Percentiles rank a stretch among this genome's conserved stretches.
Evolutionary conservation across 192 early-diverging fungal genomes (phyloP).

Genomic region (Anaeromyces robustus): DNA sequence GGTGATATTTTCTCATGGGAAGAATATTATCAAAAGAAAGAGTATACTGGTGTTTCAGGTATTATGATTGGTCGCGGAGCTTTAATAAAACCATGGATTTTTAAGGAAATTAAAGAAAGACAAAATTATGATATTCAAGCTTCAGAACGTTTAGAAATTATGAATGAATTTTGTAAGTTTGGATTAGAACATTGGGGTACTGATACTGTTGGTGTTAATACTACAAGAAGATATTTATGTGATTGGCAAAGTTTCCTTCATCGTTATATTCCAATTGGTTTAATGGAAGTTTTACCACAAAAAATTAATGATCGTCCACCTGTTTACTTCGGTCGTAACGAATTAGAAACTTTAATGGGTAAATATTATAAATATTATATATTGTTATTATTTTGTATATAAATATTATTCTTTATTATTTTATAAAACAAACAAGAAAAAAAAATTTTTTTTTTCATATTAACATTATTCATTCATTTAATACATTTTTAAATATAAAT

Average conservation of each 20-base stretch:
- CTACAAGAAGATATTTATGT: constrained; percentile 59
- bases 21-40: constrained; percentile 61
- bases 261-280: constrained; percentile 77
- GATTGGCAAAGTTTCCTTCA: constrained; percentile 64
- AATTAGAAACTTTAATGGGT: constrained; percentile 89
- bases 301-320: constrained; percentile 83
- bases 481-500: no score
- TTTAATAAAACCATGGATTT: constrained; percentile 95
- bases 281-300: constrained; percentile 85
- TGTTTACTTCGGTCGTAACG: constrained; percentile 66
- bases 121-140: constrained; percentile 82
- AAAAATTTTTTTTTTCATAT: no score
- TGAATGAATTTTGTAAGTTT: constrained; percentile 60
- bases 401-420: no score
- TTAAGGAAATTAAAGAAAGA: constrained; percentile 77
- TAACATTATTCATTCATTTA: no score
- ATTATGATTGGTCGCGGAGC: constrained; percentile 87
- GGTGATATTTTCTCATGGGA: constrained; percentile 73
- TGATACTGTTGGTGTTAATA: constrained; percentile 70
- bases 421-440: no score
- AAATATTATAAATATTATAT: constrained; percentile 12
- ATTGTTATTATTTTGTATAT: no score
- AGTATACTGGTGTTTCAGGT: constrained; percentile 51
- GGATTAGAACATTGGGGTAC: constrained; percentile 96
- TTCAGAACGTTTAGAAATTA: constrained; percentile 76